Evolutionary conservation across 176 grass and related monocot species (phyloP).

Genomic region (Musa acuminata): DNA sequence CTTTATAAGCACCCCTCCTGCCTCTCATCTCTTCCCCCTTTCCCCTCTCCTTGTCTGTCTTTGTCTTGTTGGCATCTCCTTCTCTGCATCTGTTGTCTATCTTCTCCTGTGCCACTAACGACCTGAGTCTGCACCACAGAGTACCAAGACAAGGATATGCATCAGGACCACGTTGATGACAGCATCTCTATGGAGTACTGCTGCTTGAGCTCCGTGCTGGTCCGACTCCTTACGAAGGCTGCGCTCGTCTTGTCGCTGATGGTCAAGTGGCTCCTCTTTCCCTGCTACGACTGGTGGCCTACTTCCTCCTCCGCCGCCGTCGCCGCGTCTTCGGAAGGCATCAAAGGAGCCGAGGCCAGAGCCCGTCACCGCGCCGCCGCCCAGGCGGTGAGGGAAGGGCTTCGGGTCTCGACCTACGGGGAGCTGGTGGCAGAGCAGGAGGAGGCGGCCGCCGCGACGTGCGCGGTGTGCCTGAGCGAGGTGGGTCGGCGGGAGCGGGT

Average conservation of each 20-base stretch:
- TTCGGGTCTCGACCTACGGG: conserved; percentile 6
- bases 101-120: neutral
- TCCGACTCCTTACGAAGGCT: neutral
- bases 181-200: conserved; percentile 12
- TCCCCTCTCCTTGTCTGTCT: neutral
- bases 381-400: conserved; percentile 7
- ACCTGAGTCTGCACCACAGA: neutral
- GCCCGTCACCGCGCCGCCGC: neutral
- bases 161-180: neutral
- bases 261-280: neutral
- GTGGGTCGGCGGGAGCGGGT: conserved; percentile 5
- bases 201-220: conserved; percentile 1
- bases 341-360: neutral
- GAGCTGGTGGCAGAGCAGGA: neutral
- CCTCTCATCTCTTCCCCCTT: neutral
- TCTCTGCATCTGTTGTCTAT: neutral
- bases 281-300: neutral
- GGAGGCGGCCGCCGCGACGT: neutral
- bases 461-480: conserved; percentile 21
- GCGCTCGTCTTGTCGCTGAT: neutral
- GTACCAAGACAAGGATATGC: neutral
- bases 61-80: neutral
- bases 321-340: neutral
- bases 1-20: neutral
- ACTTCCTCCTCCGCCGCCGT: neutral